Percentiles rank a stretch among this genome's conserved stretches.
Evolutionary conservation across 2,329 filamentous ascomycete species (phyloP).

Genomic region (Arthrobotrys iridis): DNA sequence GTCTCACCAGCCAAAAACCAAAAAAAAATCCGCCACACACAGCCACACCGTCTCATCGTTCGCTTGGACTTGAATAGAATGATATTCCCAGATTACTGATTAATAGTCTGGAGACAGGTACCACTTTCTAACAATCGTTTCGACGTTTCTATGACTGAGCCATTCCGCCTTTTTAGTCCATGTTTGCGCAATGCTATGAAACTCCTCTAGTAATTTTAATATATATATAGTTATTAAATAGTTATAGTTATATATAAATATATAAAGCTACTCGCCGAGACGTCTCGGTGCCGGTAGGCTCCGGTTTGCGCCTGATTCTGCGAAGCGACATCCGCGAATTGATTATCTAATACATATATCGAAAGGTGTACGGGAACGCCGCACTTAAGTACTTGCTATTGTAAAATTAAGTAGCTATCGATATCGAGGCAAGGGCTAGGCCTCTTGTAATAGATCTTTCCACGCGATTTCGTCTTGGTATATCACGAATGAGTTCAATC

Average conservation of each 20-base stretch:
- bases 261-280: background rate
- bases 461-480: too few relatives aligned
- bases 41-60: background rate
- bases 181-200: too few relatives aligned
- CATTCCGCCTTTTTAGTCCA: background rate
- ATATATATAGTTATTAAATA: too few relatives aligned
- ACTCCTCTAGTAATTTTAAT: too few relatives aligned
- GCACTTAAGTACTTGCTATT: too few relatives aligned
- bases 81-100: slow-evolving; percentile 10
- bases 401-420: too few relatives aligned
- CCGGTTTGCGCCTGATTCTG: background rate
- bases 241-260: background rate
- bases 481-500: too few relatives aligned
- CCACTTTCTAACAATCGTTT: background rate
- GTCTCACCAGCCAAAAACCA: slow-evolving; percentile 7
- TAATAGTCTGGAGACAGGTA: background rate
- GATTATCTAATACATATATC: slow-evolving; percentile 9
- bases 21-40: slow-evolving; percentile 7
- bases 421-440: too few relatives aligned
- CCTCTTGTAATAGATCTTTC: too few relatives aligned
- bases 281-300: background rate
- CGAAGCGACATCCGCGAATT: background rate
- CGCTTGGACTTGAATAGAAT: too few relatives aligned
- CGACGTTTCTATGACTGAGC: background rate
- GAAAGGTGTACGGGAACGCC: background rate